Percentiles rank a stretch among this genome's conserved stretches.
Evolutionary conservation across 495 filamentous ascomycete species (phyloP).

Genomic region (Penicillium simplicissimum): DNA sequence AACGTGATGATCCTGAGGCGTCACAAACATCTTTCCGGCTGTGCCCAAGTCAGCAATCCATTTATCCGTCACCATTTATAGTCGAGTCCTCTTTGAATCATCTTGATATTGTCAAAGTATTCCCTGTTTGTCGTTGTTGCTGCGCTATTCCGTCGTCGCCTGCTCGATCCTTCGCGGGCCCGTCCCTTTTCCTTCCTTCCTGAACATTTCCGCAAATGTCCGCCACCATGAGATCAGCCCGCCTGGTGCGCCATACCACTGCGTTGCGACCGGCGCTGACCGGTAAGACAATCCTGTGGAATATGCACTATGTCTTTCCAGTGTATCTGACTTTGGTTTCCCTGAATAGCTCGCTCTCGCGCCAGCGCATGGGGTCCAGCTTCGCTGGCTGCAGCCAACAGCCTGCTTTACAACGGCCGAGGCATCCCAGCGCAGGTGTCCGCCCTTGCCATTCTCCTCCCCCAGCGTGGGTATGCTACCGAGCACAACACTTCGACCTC

Average conservation of each 20-base stretch:
- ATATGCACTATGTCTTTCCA: background rate
- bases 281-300: constrained; percentile 23
- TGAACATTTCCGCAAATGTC: constrained; percentile 44
- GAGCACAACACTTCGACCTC: constrained; percentile 63
- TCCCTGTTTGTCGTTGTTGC: constrained; percentile 17
- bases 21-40: constrained; percentile 27
- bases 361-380: constrained; percentile 39
- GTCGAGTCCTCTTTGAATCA: constrained; percentile 5
- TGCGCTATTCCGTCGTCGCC: constrained; percentile 23
- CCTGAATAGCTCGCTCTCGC: constrained; percentile 37
- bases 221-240: constrained; percentile 46
- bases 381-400: constrained; percentile 41
- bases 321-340: constrained; percentile 10
- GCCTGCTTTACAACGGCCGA: constrained; percentile 57
- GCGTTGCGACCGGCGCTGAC: constrained; percentile 37
- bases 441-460: constrained; percentile 66
- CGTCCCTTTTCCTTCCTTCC: constrained; percentile 25
- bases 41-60: constrained; percentile 7
- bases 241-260: constrained; percentile 43
- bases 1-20: constrained; percentile 27
- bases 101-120: constrained; percentile 7
- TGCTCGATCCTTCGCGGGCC: constrained; percentile 36
- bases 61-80: constrained; percentile 12
- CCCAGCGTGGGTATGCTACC: constrained; percentile 65
- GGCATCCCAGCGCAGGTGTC: constrained; percentile 60